Evolutionary conservation across 2,329 filamentous ascomycete species (phyloP).

Genomic region (Venturia asperata): DNA sequence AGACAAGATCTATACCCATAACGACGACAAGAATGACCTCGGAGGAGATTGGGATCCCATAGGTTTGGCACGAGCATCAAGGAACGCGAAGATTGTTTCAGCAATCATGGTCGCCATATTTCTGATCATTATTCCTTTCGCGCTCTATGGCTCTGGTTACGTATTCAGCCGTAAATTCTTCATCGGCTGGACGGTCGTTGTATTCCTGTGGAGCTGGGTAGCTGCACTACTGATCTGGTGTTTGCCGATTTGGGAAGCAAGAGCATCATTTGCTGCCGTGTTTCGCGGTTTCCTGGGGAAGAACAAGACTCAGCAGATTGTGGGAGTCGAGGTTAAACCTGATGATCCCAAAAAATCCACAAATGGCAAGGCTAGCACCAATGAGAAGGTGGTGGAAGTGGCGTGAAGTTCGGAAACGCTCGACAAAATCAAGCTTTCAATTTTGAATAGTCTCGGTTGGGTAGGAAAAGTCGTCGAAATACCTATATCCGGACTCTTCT

Average conservation of each 20-base stretch:
- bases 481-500: too few relatives aligned
- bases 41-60: slow-evolving; percentile 6
- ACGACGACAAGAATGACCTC: background rate
- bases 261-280: background rate
- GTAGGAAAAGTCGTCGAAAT: too few relatives aligned
- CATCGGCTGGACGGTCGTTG: slow-evolving; percentile 18
- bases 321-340: background rate
- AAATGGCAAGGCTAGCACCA: background rate
- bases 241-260: slow-evolving; percentile 17
- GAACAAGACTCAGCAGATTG: background rate
- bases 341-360: background rate
- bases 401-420: background rate
- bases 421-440: too few relatives aligned
- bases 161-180: slow-evolving; percentile 16
- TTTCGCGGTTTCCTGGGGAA: background rate
- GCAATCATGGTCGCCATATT: slow-evolving; percentile 6
- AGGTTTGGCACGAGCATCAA: background rate
- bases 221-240: slow-evolving; percentile 19
- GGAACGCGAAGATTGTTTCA: slow-evolving; percentile 8
- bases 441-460: too few relatives aligned
- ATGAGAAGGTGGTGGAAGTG: background rate
- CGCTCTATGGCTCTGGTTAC: slow-evolving; percentile 15
- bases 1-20: slow-evolving; percentile 8
- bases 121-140: slow-evolving; percentile 14
- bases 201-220: slow-evolving; percentile 16